Base-by-base conservation (phyloP, 805 yeast species). In the Maudiozyma serrabonitensis region DNA sequence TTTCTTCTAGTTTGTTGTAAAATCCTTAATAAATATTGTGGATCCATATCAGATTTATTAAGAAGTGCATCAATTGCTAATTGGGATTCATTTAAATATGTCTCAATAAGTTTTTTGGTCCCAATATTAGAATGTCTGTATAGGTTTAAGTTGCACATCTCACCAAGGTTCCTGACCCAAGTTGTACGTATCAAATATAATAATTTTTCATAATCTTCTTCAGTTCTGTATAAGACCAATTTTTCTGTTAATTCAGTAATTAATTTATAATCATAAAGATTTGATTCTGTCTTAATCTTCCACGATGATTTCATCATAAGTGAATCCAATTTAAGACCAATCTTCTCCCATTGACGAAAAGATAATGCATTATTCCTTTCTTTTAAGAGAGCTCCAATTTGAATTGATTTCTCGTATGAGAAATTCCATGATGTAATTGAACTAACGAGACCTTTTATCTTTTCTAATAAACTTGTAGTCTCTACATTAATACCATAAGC, bases 1-100 rank as follows among this genome's bases (percentile, higher is more conserved):
- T 90, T 88, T 64, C 86, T 86, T 52, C 96, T 74, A 0, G 97
- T 87, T 62, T 91, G 95, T 39, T 85, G 78, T 34, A 91, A 70
- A 76, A 87, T 86, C 1, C 86, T 86, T 49, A 91, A 69, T 15
- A 87, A 72, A 57, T 85, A 82, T 12, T 78, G 65, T 52, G 83
- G 89, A 62, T 85, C 91, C 31, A 87, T 51, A 6, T 65, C 73
- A 11, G 69, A 60, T 19, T 56, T 55, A 26, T 55, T 49, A 4
- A 60, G 38, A 26, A 62, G 46, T 2, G 58, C 53, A n/a, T 56
- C 55, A 25, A 58, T 45, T 8, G 76, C 71, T n/a, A 62, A 52
- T 49, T 81, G 78, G 60, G 96, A 89, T 64, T 93, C 98, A 8
- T 72, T 67, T 46, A 87, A 76, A 62, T 87, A 91, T 35, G 86